Evolutionary conservation across 1,139 yeast genomes (phyloP).

Genomic region (Zygoascus sp.): DNA sequence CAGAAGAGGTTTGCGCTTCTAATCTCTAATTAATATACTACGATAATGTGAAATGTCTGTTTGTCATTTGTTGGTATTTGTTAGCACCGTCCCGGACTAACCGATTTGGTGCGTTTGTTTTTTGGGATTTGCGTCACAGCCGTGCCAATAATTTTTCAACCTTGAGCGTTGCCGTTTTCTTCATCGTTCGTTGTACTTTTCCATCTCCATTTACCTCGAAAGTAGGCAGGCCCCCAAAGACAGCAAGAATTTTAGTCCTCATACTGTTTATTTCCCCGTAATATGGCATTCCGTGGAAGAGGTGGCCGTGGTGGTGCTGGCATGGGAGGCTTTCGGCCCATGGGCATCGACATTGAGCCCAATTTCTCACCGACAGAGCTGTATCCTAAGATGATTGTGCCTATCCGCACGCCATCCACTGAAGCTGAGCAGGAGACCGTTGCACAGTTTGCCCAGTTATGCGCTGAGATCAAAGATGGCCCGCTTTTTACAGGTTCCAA

Average conservation of each 20-base stretch:
- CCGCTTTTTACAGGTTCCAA: constrained; percentile 71
- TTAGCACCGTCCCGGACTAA: background rate
- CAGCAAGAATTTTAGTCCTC: constrained; percentile 6
- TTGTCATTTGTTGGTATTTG: background rate
- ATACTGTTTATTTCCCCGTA: background rate
- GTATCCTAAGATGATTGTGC: constrained; percentile 38
- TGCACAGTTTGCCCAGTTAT: constrained; percentile 57
- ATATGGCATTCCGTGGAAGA: constrained; percentile 26
- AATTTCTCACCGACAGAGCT: constrained; percentile 28
- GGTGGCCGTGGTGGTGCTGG: constrained; percentile 20
- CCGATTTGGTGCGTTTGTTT: too few relatives aligned
- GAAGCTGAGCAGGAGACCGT: constrained; percentile 57
- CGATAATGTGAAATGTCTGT: background rate
- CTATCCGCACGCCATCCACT: constrained; percentile 62
- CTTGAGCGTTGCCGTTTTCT: too few relatives aligned
- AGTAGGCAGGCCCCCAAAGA: too few relatives aligned
- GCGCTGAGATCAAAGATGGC: constrained; percentile 60
- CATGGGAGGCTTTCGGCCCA: constrained; percentile 15
- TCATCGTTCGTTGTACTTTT: background rate
- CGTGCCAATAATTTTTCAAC: background rate
- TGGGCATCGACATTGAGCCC: constrained; percentile 25
- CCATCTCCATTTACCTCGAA: too few relatives aligned
- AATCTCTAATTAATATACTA: too few relatives aligned
- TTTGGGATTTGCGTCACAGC: background rate
- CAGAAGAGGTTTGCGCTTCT: too few relatives aligned